phyloP scores from a whole-genome alignment of 345 rosid genomes.

The Eucalyptus sp. region DNA sequence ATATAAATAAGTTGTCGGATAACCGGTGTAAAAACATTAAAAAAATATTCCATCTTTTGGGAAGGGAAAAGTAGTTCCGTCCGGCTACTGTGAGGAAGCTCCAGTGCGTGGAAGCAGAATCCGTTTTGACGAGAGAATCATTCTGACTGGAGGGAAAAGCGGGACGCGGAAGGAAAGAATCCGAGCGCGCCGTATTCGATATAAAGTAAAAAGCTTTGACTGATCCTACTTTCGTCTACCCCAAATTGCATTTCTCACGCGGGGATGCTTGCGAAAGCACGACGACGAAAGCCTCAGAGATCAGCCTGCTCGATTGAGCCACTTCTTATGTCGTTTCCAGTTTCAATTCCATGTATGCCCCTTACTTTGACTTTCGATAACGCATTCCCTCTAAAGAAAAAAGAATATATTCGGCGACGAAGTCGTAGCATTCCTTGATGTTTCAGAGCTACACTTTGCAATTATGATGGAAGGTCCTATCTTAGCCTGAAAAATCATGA shows the following conservation, averaged over 20 bases:
- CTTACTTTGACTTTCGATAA: not conserved
- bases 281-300: not conserved
- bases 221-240: not conserved
- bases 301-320: not conserved
- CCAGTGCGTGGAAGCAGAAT: not conserved
- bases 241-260: not conserved
- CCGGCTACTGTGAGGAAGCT: not conserved
- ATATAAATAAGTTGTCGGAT: not conserved
- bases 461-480: not conserved
- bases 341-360: not conserved
- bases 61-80: not conserved
- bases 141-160: not conserved
- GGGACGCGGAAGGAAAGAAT: not conserved
- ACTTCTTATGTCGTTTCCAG: not conserved
- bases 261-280: not conserved
- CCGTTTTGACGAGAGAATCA: not conserved
- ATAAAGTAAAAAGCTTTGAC: not conserved
- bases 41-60: not conserved
- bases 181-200: not conserved
- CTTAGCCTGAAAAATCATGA: not conserved
- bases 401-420: not conserved
- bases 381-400: not conserved
- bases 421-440: not conserved
- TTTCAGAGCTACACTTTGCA: not conserved
- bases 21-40: not conserved